Conservation (phyloP, 2,329 filamentous ascomycete genomes). For the Myotisia sp. region DNA sequence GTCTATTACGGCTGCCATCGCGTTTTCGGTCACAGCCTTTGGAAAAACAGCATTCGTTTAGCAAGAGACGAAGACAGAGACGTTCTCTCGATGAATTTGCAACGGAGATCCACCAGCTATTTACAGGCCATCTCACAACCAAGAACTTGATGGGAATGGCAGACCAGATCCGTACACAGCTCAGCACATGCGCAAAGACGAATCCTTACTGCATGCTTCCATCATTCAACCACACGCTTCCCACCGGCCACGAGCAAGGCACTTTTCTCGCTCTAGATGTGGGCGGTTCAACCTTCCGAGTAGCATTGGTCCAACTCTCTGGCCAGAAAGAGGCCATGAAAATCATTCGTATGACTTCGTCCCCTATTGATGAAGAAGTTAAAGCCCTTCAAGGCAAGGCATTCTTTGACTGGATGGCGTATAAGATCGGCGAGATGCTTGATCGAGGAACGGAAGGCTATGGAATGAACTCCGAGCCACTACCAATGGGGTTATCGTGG, state of each 20-base stretch:
- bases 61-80: constrained; percentile 22
- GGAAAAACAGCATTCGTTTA: constrained; percentile 19
- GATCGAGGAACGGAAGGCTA: constrained; percentile 28
- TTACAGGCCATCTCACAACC: constrained; percentile 23
- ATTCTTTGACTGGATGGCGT: constrained; percentile 56
- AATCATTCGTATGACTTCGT: constrained; percentile 41
- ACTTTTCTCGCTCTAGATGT: constrained; percentile 50
- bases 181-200: constrained; percentile 39
- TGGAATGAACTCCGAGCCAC: constrained; percentile 21
- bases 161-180: constrained; percentile 35
- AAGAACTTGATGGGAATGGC: constrained; percentile 31
- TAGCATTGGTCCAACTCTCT: constrained; percentile 44
- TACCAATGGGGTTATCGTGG: constrained; percentile 50
- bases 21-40: not conserved
- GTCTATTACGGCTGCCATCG: constrained; percentile 23
- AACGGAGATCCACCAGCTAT: constrained; percentile 26
- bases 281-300: constrained; percentile 51
- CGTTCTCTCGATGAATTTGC: constrained; percentile 27
- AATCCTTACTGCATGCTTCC: constrained; percentile 51
- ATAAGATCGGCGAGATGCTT: constrained; percentile 42
- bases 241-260: constrained; percentile 44
- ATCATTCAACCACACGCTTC: constrained; percentile 49
- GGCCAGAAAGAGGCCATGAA: constrained; percentile 38
- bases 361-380: constrained; percentile 42
- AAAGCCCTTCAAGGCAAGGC: constrained; percentile 40